phyloP scores from a whole-genome alignment of 1,139 yeast genomes.

The Sugiyamaella paludigena region DNA sequence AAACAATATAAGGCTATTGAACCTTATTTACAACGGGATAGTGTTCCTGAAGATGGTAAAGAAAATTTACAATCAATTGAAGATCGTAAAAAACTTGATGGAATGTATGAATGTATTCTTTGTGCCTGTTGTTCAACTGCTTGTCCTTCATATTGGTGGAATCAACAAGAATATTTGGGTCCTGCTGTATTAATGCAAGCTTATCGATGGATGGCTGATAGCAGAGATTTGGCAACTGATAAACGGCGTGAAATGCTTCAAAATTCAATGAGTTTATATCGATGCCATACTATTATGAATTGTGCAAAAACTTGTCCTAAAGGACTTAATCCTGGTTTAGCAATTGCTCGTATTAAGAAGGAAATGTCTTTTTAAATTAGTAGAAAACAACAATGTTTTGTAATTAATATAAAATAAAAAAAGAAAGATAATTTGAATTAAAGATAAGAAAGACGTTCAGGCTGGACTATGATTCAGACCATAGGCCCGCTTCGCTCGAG shows the following conservation, averaged over 20 bases:
- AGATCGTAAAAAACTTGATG: constrained; percentile 96
- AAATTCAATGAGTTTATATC: constrained; percentile 95
- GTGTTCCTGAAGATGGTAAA: constrained; percentile 82
- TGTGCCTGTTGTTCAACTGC: constrained; percentile 99
- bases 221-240: constrained; percentile 87
- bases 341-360: constrained; percentile 96
- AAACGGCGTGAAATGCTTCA: constrained; percentile 86
- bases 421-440: background rate
- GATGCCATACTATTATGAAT: constrained; percentile 99
- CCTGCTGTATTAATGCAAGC: constrained; percentile 99
- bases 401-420: background rate
- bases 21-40: constrained; percentile 88
- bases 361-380: constrained; percentile 66
- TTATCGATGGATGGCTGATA: constrained; percentile 96
- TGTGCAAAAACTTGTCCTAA: constrained; percentile 98
- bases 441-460: no score
- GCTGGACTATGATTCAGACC: no score
- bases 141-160: constrained; percentile 99
- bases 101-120: constrained; percentile 93
- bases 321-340: constrained; percentile 97
- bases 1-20: constrained; percentile 97
- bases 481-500: no score
- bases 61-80: constrained; percentile 89
- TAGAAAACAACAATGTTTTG: no score
- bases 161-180: constrained; percentile 96